Percentiles rank a stretch among this genome's conserved stretches.
Evolutionary conservation across 176 grass and related monocot species (phyloP).

Genomic region (Eleusine indica): DNA sequence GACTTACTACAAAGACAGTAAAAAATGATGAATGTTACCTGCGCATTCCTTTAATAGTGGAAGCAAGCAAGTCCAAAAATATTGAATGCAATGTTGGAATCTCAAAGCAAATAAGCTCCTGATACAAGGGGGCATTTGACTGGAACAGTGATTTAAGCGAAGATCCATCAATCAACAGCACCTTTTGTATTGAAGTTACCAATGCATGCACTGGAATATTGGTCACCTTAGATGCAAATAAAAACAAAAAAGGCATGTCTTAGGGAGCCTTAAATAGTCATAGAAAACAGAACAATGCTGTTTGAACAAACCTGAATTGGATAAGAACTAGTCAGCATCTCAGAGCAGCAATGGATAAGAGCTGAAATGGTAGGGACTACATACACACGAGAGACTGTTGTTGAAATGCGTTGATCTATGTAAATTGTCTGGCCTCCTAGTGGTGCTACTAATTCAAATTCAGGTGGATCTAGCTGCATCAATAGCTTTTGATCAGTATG

Average conservation of each 20-base stretch:
- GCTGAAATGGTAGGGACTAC: constrained; percentile 41
- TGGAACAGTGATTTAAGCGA: constrained; percentile 46
- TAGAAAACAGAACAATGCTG: not conserved
- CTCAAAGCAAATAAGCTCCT: constrained; percentile 58
- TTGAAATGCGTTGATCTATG: constrained; percentile 31
- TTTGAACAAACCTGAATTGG: constrained; percentile 55
- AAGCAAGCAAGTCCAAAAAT: constrained; percentile 62
- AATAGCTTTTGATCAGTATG: too few relatives aligned
- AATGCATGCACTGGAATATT: constrained; percentile 46
- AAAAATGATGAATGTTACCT: constrained; percentile 45
- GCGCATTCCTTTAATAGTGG: constrained; percentile 55
- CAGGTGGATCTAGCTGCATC: constrained; percentile 41
- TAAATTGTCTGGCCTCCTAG: constrained; percentile 32
- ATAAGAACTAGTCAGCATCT: constrained; percentile 60
- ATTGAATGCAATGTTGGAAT: constrained; percentile 57
- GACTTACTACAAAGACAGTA: not conserved
- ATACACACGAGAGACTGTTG: constrained; percentile 33
- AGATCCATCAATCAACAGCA: constrained; percentile 50
- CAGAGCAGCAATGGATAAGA: constrained; percentile 59
- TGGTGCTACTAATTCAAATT: constrained; percentile 41
- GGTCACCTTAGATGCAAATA: constrained; percentile 42
- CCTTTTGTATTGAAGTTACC: constrained; percentile 49
- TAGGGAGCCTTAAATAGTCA: constrained; percentile 1
- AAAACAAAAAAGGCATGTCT: not conserved
- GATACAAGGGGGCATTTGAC: constrained; percentile 48